These are phyloP conservation scores for Helianthus tuberosus DNA, from an alignment of 129 eudicot species.

Conservation along the genomic window DNA sequence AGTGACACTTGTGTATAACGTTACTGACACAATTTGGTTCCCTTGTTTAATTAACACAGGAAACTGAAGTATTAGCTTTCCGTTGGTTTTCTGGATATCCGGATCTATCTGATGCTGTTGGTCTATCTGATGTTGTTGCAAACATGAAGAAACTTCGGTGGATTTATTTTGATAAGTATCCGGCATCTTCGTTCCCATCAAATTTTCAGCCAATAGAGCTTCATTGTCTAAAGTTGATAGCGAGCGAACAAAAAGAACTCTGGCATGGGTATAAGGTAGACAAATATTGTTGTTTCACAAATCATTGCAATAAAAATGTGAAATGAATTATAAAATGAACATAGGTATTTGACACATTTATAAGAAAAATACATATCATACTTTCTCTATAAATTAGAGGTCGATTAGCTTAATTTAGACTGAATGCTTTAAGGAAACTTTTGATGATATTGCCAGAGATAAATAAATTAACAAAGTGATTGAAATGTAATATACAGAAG, in stretches of 20 bases:
- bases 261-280: conserved; percentile 2
- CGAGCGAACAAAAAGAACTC: background rate
- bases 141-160: conserved; percentile 6
- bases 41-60: too few relatives aligned
- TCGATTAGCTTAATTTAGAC: too few relatives aligned
- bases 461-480: too few relatives aligned
- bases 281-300: background rate
- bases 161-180: background rate
- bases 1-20: too few relatives aligned
- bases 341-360: too few relatives aligned
- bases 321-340: background rate
- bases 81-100: too few relatives aligned
- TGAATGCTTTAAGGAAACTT: background rate
- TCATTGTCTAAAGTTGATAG: background rate
- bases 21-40: too few relatives aligned
- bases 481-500: too few relatives aligned
- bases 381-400: too few relatives aligned
- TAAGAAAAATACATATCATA: too few relatives aligned
- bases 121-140: conserved; percentile 1
- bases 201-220: background rate
- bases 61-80: background rate
- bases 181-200: background rate
- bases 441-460: too few relatives aligned
- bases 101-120: background rate
- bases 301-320: background rate